Conservation (phyloP, 805 yeast species). For the Candida taoyuanica region DNA sequence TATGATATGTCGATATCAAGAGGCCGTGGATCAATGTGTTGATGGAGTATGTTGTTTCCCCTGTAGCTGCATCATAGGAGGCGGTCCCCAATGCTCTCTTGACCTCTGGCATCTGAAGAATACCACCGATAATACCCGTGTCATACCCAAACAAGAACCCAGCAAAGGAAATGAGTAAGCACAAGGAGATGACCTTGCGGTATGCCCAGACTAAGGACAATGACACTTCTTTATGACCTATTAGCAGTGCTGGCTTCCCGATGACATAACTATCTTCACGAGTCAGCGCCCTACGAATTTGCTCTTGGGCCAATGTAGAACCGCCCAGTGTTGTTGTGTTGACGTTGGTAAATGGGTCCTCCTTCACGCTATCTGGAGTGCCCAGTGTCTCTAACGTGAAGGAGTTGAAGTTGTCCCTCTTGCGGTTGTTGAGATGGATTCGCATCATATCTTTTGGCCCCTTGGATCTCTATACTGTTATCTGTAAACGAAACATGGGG, state of each 20-base stretch:
- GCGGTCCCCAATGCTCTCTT: conserved; percentile 9
- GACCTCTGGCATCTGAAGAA: conserved; percentile 57
- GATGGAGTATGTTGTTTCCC: conserved; percentile 30
- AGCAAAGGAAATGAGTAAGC: conserved; percentile 60
- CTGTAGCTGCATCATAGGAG: conserved; percentile 40
- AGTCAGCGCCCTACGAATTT: background rate
- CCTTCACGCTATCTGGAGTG: conserved; percentile 1
- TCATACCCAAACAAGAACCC: conserved; percentile 76
- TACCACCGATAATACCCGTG: conserved; percentile 73
- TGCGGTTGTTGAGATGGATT: background rate
- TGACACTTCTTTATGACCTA: too few species aligned
- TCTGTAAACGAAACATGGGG: too few species aligned
- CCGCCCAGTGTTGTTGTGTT: background rate
- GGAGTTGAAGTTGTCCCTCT: conserved; percentile 3
- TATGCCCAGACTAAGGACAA: conserved; percentile 4
- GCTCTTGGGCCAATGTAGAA: background rate
- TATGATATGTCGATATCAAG: conserved; percentile 52
- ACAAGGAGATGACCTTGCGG: conserved; percentile 14
- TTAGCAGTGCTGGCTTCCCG: too few species aligned
- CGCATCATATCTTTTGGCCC: background rate
- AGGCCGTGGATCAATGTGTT: conserved; percentile 33
- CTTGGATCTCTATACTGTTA: too few species aligned
- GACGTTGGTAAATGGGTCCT: background rate
- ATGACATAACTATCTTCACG: background rate
- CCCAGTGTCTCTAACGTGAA: background rate